phyloP scores from a whole-genome alignment of 768 basidiomycete species.

The Gloeopeniophorella convolvens region DNA sequence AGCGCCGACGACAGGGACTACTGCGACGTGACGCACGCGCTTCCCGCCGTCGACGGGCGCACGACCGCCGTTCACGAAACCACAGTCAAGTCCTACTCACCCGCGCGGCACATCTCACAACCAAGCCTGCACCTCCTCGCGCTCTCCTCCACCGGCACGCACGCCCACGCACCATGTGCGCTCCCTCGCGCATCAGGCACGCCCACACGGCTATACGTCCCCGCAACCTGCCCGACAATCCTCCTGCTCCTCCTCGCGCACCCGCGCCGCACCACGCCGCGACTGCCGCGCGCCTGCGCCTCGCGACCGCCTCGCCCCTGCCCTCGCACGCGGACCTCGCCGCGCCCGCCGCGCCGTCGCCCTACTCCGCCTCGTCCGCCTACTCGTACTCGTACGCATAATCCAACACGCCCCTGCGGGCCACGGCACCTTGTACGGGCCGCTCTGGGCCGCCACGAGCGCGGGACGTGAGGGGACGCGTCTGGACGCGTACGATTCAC shows the following conservation, averaged over 20 bases:
- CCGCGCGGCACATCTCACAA: slow-evolving; percentile 58
- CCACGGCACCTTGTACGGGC: no score
- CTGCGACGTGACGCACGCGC: slow-evolving; percentile 64
- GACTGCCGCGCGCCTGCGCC: slow-evolving; percentile 14
- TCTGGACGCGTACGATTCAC: no score
- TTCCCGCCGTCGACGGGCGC: slow-evolving; percentile 23
- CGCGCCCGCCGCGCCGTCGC: slow-evolving; percentile 1
- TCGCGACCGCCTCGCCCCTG: slow-evolving; percentile 16
- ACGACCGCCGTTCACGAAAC: slow-evolving; percentile 54
- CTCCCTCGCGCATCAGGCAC: slow-evolving; percentile 68
- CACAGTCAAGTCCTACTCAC: slow-evolving; percentile 84
- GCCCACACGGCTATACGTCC: slow-evolving; percentile 57
- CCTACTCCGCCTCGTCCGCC: slow-evolving; percentile 21
- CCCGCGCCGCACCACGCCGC: slow-evolving; percentile 24
- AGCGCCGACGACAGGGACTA: slow-evolving; percentile 92
- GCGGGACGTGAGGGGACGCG: no score
- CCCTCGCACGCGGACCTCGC: not conserved
- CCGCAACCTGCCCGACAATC: slow-evolving; percentile 50
- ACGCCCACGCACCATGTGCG: slow-evolving; percentile 61
- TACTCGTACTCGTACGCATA: slow-evolving; percentile 20
- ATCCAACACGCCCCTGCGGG: slow-evolving; percentile 15
- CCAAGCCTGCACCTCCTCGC: slow-evolving; percentile 88
- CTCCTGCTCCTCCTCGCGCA: slow-evolving; percentile 42
- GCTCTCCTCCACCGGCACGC: slow-evolving; percentile 44
- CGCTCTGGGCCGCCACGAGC: no score